phyloP scores from a whole-genome alignment of 495 filamentous ascomycete species.

The Amniculicola lignicola region DNA sequence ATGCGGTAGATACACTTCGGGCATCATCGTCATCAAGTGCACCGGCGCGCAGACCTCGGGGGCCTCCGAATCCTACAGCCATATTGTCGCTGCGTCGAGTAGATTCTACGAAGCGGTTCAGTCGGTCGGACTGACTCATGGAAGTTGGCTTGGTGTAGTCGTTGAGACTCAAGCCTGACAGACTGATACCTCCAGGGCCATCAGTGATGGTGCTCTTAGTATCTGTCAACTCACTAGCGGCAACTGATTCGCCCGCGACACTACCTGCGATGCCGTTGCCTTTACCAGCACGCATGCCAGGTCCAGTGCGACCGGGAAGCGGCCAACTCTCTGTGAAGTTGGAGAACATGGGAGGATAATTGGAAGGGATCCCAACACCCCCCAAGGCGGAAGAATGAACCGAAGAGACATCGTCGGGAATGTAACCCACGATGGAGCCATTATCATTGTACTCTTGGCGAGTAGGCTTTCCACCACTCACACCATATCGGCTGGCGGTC shows the following conservation, averaged over 20 bases:
- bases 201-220: constrained; percentile 67
- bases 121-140: constrained; percentile 77
- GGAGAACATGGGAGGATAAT: constrained; percentile 93
- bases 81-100: constrained; percentile 57
- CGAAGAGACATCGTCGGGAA: constrained; percentile 94
- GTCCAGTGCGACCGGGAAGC: constrained; percentile 52
- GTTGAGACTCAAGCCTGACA: constrained; percentile 74
- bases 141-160: constrained; percentile 73
- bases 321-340: constrained; percentile 92
- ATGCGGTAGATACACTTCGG: constrained; percentile 90
- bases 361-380: constrained; percentile 72
- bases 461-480: constrained; percentile 46
- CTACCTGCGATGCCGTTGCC: constrained; percentile 66
- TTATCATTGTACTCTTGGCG: constrained; percentile 75
- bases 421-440: constrained; percentile 86
- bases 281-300: constrained; percentile 44
- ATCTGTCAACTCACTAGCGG: constrained; percentile 83
- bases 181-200: constrained; percentile 73
- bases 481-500: constrained; percentile 51
- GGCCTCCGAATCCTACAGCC: constrained; percentile 43
- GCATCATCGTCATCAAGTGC: constrained; percentile 73
- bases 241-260: constrained; percentile 84
- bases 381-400: constrained; percentile 90
- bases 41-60: constrained; percentile 42
- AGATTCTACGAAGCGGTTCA: constrained; percentile 86